These are phyloP conservation scores for Gonium pectorale DNA, from an alignment of 139 green algal species.

Conservation along the genomic window DNA sequence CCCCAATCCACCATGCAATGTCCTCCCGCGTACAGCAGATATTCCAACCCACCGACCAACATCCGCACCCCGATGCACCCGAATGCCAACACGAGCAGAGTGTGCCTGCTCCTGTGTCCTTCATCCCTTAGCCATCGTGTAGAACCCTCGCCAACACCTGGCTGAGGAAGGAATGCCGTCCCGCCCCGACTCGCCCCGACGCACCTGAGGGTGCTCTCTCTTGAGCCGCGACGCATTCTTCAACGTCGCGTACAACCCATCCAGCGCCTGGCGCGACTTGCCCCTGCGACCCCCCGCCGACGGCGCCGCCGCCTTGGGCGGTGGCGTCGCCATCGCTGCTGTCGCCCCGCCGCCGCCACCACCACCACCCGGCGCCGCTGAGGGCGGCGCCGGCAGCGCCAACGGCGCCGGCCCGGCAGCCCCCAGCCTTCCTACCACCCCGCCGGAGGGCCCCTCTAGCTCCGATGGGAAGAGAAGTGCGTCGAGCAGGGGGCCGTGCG, in stretches of 20 bases:
- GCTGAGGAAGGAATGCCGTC: background rate
- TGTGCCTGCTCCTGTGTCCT: too few species aligned
- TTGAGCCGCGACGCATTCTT: slow-evolving; percentile 44
- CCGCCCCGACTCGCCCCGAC: background rate
- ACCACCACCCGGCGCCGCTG: background rate
- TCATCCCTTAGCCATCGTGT: too few species aligned
- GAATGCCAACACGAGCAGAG: too few species aligned
- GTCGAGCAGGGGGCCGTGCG: slow-evolving; percentile 65
- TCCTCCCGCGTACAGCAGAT: too few species aligned
- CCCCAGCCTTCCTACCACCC: background rate
- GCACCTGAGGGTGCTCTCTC: slow-evolving; percentile 49
- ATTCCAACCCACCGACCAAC: too few species aligned
- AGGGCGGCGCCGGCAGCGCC: background rate
- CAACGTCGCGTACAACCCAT: slow-evolving; percentile 66
- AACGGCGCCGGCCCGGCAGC: background rate
- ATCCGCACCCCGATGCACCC: too few species aligned
- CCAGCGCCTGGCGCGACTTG: slow-evolving; percentile 55
- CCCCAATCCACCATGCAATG: too few species aligned
- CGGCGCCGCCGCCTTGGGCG: background rate
- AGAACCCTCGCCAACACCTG: too few species aligned
- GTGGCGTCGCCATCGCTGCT: background rate
- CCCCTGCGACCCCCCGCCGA: background rate
- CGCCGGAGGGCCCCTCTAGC: slow-evolving; percentile 52
- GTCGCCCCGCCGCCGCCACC: background rate
- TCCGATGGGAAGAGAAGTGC: slow-evolving; percentile 64